Conservation (phyloP, 352 stramenopile species). For the Globisporangium parvum region DNA sequence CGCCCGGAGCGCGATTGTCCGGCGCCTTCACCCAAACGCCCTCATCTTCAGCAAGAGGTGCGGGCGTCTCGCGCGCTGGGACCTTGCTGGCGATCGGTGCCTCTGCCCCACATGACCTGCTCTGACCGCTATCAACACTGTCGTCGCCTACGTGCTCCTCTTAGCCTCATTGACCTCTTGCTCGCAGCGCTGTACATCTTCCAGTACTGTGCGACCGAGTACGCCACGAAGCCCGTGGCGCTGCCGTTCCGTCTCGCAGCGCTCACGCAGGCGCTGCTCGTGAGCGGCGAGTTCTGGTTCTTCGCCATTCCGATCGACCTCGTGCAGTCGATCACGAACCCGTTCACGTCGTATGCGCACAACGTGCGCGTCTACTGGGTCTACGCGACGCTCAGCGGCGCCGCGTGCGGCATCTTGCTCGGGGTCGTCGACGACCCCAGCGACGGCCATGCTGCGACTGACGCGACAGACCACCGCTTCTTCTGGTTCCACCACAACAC, state of each 20-base stretch:
- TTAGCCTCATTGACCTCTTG: constrained; percentile 63
- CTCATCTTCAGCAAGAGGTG: constrained; percentile 85
- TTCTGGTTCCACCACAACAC: constrained; percentile 86
- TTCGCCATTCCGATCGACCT: constrained; percentile 87
- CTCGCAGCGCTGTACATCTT: constrained; percentile 65
- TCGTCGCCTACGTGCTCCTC: not conserved
- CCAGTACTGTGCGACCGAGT: constrained; percentile 74
- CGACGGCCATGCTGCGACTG: constrained; percentile 14
- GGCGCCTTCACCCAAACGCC: constrained; percentile 65
- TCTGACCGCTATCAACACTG: not conserved
- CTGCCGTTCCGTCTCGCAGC: constrained; percentile 61
- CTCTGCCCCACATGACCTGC: not conserved
- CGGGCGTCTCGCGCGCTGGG: not conserved
- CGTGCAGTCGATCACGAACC: constrained; percentile 86
- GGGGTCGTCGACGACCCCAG: constrained; percentile 45
- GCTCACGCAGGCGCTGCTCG: constrained; percentile 66
- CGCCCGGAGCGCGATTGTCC: constrained; percentile 37
- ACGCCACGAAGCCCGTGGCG: constrained; percentile 29
- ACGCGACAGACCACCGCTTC: constrained; percentile 33
- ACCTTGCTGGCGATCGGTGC: not conserved
- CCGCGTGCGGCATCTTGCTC: constrained; percentile 56
- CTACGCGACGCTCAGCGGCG: constrained; percentile 68
- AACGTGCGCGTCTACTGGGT: constrained; percentile 84
- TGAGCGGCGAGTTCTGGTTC: constrained; percentile 88
- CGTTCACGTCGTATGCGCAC: constrained; percentile 82